Percentiles rank a stretch among this genome's conserved stretches.
Evolutionary conservation across 805 yeast genomes (phyloP).

Genomic region (Metahyphopichia silvanorum): DNA sequence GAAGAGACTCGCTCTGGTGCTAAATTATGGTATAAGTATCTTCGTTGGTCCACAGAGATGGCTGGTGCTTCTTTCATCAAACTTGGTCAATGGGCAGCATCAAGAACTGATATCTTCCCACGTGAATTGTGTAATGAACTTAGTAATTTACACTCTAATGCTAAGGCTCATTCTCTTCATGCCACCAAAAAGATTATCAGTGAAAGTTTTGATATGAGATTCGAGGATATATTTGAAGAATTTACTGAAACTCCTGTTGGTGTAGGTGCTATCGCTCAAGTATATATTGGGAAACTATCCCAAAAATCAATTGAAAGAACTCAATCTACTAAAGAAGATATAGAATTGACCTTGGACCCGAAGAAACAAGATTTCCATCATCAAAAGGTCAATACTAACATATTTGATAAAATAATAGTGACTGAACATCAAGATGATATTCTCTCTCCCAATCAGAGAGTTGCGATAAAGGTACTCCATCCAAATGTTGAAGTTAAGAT

Average conservation of each 20-base stretch:
- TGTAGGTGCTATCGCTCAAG: slow-evolving; percentile 99
- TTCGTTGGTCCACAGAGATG: slow-evolving; percentile 65
- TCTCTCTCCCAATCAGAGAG: slow-evolving; percentile 48
- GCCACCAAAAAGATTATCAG: slow-evolving; percentile 59
- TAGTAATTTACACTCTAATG: slow-evolving; percentile 77
- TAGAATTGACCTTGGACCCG: slow-evolving; percentile 10
- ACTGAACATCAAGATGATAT: slow-evolving; percentile 28
- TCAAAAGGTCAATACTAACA: slow-evolving; percentile 8
- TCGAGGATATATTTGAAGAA: slow-evolving; percentile 79
- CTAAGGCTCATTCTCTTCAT: slow-evolving; percentile 63
- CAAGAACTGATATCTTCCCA: slow-evolving; percentile 91
- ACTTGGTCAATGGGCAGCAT: slow-evolving; percentile 99
- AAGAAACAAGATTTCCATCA: slow-evolving; percentile 4
- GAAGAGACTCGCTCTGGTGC: slow-evolving; percentile 56
- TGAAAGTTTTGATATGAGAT: slow-evolving; percentile 50
- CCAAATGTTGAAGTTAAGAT: slow-evolving; percentile 76
- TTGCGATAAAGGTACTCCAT: slow-evolving; percentile 90
- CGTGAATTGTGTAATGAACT: slow-evolving; percentile 72
- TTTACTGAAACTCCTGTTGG: slow-evolving; percentile 79
- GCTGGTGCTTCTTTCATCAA: slow-evolving; percentile 94
- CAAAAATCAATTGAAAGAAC: slow-evolving; percentile 36
- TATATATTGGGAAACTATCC: slow-evolving; percentile 69
- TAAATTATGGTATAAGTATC: slow-evolving; percentile 62
- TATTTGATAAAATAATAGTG: slow-evolving; percentile 28
- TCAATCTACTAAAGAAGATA: slow-evolving; percentile 20